Percentiles rank a stretch among this genome's conserved stretches.
Evolutionary conservation across 306 rosid species (phyloP).

Genomic region (Delonix regia): DNA sequence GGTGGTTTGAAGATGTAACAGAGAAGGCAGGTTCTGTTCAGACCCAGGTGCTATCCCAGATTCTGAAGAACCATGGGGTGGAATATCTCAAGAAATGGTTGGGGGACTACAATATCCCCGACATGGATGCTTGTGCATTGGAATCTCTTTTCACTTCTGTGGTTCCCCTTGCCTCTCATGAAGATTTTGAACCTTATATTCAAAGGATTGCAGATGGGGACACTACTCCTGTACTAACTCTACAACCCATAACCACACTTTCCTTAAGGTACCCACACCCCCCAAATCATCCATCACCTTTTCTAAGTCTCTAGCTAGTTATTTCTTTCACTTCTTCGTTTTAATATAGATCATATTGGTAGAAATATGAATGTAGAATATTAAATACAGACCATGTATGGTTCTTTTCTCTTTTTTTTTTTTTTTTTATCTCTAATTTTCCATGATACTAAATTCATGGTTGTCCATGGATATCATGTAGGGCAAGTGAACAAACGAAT

Average conservation of each 20-base stretch:
- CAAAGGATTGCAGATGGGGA: constrained; percentile 86
- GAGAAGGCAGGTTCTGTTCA: constrained; percentile 61
- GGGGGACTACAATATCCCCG: constrained; percentile 51
- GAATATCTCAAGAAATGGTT: constrained; percentile 81
- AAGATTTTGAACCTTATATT: constrained; percentile 81
- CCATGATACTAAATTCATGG: constrained; percentile 12
- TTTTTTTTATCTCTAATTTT: constrained; percentile 17
- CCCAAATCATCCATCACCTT: neutral
- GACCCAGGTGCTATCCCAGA: constrained; percentile 61
- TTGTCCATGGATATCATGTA: neutral
- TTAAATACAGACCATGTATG: constrained; percentile 8
- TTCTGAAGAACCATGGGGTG: constrained; percentile 69
- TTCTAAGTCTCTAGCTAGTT: neutral
- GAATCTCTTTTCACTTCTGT: constrained; percentile 78
- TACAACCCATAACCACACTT: constrained; percentile 75
- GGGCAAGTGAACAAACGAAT: neutral
- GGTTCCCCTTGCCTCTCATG: constrained; percentile 82
- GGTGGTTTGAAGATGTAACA: constrained; percentile 75
- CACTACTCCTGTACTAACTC: constrained; percentile 64
- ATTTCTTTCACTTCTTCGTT: neutral
- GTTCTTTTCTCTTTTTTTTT: constrained; percentile 20
- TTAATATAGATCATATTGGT: neutral
- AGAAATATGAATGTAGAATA: constrained; percentile 38
- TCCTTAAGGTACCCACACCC: constrained; percentile 61
- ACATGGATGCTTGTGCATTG: constrained; percentile 62